These are phyloP conservation scores for Blastobotrys attinorum DNA, from an alignment of 805 yeast species.

Conservation along the genomic window DNA sequence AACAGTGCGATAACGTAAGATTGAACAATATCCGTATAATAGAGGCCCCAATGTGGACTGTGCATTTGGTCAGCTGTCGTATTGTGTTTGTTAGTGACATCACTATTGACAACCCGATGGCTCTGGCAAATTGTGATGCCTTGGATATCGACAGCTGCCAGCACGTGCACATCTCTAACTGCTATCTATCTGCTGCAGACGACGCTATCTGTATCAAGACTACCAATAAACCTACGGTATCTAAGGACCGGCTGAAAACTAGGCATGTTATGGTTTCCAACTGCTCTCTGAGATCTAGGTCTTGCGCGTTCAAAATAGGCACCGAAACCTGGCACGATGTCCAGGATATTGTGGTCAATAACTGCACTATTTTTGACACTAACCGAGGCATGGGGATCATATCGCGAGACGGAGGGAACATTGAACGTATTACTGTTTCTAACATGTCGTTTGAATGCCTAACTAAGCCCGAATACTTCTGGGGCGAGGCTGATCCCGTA, in stretches of 20 bases:
- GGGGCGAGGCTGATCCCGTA: constrained; percentile 9
- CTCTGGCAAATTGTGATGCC: constrained; percentile 5
- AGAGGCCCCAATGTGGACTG: constrained; percentile 8
- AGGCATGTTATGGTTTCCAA: constrained; percentile 1
- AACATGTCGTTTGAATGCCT: constrained; percentile 3
- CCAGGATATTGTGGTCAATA: neutral
- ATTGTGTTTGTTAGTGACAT: neutral
- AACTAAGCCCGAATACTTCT: constrained; percentile 1
- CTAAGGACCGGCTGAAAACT: neutral
- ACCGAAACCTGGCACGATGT: constrained; percentile 6
- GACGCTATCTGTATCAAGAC: constrained; percentile 6
- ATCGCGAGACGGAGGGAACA: constrained; percentile 6
- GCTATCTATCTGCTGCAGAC: constrained; percentile 4
- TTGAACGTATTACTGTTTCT: neutral
- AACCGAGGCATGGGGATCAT: constrained; percentile 5
- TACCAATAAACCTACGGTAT: constrained; percentile 1
- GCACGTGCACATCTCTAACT: constrained; percentile 1
- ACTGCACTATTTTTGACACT: no score
- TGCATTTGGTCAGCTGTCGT: constrained; percentile 3
- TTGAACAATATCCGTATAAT: neutral
- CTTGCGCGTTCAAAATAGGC: constrained; percentile 7
- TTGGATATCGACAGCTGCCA: constrained; percentile 6
- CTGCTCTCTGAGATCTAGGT: constrained; percentile 2
- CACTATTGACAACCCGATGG: constrained; percentile 1
- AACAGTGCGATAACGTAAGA: constrained; percentile 1